Conservation (phyloP, 1,139 yeast species). For the Candida freyschussii region DNA sequence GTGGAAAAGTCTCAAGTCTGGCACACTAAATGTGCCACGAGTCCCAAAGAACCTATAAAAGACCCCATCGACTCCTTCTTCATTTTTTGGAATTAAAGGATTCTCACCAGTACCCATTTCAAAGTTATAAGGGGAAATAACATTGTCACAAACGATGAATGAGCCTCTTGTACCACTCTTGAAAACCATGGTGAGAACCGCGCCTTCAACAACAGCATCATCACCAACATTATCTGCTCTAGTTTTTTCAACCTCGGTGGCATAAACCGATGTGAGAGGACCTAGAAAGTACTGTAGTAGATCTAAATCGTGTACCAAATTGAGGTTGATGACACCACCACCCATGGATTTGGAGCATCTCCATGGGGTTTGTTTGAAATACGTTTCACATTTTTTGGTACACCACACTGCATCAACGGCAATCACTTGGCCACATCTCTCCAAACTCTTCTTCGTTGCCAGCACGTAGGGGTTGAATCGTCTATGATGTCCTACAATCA, state of each 20-base stretch:
- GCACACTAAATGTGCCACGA: constrained; percentile 15
- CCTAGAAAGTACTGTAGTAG: constrained; percentile 16
- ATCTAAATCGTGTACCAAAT: constrained; percentile 17
- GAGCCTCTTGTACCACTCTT: constrained; percentile 15
- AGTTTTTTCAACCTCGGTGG: constrained; percentile 14
- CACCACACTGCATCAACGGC: constrained; percentile 20
- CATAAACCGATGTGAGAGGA: constrained; percentile 13
- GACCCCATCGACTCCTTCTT: constrained; percentile 14
- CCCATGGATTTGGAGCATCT: constrained; percentile 15
- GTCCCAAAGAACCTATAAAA: constrained; percentile 20
- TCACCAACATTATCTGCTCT: constrained; percentile 15
- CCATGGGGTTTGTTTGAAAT: constrained; percentile 17
- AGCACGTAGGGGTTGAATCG: constrained; percentile 18
- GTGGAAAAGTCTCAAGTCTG: constrained; percentile 16
- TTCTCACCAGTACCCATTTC: constrained; percentile 22
- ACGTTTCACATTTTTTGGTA: constrained; percentile 15
- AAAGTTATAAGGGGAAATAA: constrained; percentile 18
- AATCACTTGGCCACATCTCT: constrained; percentile 14
- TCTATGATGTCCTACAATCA: constrained; percentile 19
- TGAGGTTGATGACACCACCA: constrained; percentile 18
- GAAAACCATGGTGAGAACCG: constrained; percentile 14
- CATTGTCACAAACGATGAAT: constrained; percentile 19
- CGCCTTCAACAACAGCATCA: constrained; percentile 19
- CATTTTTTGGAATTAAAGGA: constrained; percentile 15
- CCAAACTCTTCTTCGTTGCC: constrained; percentile 14